Evolutionary conservation across 2,329 filamentous ascomycete genomes (phyloP).

Genomic region (Chaetomiaceae sp.): DNA sequence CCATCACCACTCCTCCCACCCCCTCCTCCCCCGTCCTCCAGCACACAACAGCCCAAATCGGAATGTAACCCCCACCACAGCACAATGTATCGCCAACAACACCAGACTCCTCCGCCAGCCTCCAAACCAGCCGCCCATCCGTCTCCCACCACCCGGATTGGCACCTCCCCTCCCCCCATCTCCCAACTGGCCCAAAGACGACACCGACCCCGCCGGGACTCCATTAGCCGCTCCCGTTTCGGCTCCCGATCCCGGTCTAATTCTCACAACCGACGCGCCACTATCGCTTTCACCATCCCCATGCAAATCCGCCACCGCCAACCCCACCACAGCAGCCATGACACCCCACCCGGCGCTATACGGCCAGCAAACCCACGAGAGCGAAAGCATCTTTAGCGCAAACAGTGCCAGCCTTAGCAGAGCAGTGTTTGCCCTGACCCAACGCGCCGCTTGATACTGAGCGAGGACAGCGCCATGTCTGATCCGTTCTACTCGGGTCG

Average conservation of each 20-base stretch:
- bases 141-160: constrained; percentile 21
- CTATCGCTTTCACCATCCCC: neutral
- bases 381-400: constrained; percentile 60
- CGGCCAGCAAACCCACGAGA: constrained; percentile 35
- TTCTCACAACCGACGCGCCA: neutral
- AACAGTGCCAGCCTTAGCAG: constrained; percentile 59
- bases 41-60: constrained; percentile 34
- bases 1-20: constrained; percentile 18
- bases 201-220: neutral
- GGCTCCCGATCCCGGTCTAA: neutral
- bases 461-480: constrained; percentile 35
- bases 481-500: constrained; percentile 32
- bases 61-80: constrained; percentile 32
- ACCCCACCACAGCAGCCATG: constrained; percentile 1
- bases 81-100: constrained; percentile 36
- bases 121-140: constrained; percentile 22
- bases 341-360: constrained; percentile 14
- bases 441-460: constrained; percentile 35
- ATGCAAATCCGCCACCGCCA: constrained; percentile 15
- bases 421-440: constrained; percentile 31
- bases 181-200: neutral
- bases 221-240: neutral
- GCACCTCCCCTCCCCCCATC: constrained; percentile 21
- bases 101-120: constrained; percentile 34
- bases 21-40: constrained; percentile 5